phyloP scores from a whole-genome alignment of 23 red algal species.

The Gracilaria caudata region DNA sequence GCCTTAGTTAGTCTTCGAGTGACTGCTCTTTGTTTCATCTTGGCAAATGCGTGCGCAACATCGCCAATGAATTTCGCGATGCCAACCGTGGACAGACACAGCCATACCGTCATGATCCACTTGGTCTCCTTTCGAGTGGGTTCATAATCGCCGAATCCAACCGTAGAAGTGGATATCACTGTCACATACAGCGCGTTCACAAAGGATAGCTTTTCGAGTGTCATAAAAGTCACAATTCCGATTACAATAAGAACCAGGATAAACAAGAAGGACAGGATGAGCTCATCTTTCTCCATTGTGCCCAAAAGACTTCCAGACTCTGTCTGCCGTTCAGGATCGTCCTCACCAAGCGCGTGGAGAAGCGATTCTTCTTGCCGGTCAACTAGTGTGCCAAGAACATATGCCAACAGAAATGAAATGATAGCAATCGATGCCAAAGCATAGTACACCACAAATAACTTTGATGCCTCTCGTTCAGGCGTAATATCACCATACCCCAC shows the following conservation, averaged over 20 bases:
- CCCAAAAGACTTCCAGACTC: neutral
- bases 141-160: slow-evolving; percentile 79
- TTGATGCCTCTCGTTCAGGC: slow-evolving; percentile 35
- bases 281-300: slow-evolving; percentile 25
- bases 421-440: slow-evolving; percentile 59
- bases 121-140: slow-evolving; percentile 38
- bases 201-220: slow-evolving; percentile 29
- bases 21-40: slow-evolving; percentile 55
- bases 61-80: slow-evolving; percentile 71
- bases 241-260: slow-evolving; percentile 18
- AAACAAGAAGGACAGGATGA: neutral
- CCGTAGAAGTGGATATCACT: slow-evolving; percentile 64
- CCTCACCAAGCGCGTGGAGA: slow-evolving; percentile 35
- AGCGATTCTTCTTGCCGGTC: slow-evolving; percentile 75
- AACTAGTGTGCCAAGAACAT: slow-evolving; percentile 44
- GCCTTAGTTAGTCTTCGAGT: slow-evolving; percentile 47
- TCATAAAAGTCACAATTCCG: slow-evolving; percentile 41
- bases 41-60: slow-evolving; percentile 43
- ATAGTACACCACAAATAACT: slow-evolving; percentile 65
- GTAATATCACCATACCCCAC: slow-evolving; percentile 85
- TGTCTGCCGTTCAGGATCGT: neutral
- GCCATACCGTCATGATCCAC: slow-evolving; percentile 75
- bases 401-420: slow-evolving; percentile 44
- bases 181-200: slow-evolving; percentile 67
- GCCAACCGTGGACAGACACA: slow-evolving; percentile 65